Evolutionary conservation across 129 eudicot species (phyloP), one percentile per base, ranked within the genome.

Genomic region (Artemisia tridentata): DNA sequence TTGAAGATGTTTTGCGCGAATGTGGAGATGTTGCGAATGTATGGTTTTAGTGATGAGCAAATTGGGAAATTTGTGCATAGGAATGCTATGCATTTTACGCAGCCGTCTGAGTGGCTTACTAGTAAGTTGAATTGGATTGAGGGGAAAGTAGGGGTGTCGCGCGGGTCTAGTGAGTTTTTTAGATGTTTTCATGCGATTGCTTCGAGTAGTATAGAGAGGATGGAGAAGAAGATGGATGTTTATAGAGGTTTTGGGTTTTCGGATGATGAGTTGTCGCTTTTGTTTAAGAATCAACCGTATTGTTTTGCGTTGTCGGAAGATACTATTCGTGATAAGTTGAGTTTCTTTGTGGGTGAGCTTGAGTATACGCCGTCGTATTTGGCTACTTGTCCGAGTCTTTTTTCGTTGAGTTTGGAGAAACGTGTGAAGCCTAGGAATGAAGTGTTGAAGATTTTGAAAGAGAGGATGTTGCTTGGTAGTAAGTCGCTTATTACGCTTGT

Each of bases 341-440:
- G 74, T 25, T 83, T 75, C 58, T 72, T 54, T 67, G 67, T 72
- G 70, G 59, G 72, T 3, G 87, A 83, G 57, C 58, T 83, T 55
- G 84, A 73, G 38, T 80, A 63, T 52, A 62, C 64, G 0, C 50
- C 87, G 14, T 29, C 72, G 7, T 80, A 71, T 46, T 72, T 83
- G 57, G 82, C 65, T 15, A 69, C 73, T 15, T 65, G 69, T 59
- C 79, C 79, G 5, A 60, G 61, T 8, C 64, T 79, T 55, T 80
- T 83, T 11, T 56, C 76, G 2, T 76, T 65, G 51, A 83, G 87
- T 73, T 61, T 83, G 72, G 82, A 83, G 82, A 83, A 67, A 68
- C 79, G 87, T 43, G 75, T 83, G 75, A 81, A 71, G 54, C 85
- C 85, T 31, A 76, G 85, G 78, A 64, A 81, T 67, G 72, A 77